Percentiles rank a stretch among this genome's conserved stretches.
These are phyloP conservation scores for Wickerhamomyces chaumierensis DNA, from an alignment of 805 yeast species.

Conservation along the genomic window DNA sequence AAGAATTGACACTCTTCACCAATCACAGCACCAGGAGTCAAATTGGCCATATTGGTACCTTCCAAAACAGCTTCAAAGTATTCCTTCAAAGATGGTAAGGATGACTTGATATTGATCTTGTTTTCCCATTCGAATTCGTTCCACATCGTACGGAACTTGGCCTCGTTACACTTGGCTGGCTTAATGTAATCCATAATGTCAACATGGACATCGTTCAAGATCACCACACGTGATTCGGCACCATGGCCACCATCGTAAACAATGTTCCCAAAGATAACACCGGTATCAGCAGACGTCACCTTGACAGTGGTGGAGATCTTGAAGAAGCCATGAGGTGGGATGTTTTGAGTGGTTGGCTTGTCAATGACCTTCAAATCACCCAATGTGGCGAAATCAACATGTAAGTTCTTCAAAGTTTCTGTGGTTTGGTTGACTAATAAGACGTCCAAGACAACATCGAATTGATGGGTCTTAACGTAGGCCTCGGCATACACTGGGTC, in stretches of 20 bases:
- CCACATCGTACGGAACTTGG: constrained; percentile 95
- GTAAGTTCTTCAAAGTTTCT: constrained; percentile 77
- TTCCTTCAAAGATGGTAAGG: constrained; percentile 52
- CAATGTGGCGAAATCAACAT: constrained; percentile 90
- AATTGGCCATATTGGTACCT: constrained; percentile 88
- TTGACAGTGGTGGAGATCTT: constrained; percentile 80
- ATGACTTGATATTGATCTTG: constrained; percentile 80
- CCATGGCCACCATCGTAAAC: constrained; percentile 95
- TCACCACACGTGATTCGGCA: constrained; percentile 79
- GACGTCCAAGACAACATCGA: constrained; percentile 90
- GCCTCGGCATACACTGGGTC: constrained; percentile 99
- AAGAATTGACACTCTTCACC: constrained; percentile 86
- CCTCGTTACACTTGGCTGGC: constrained; percentile 86
- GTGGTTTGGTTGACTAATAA: constrained; percentile 90
- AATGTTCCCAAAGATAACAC: constrained; percentile 94
- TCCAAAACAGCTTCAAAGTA: constrained; percentile 66
- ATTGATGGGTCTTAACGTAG: constrained; percentile 89
- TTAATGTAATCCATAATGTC: constrained; percentile 96
- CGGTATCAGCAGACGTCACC: constrained; percentile 96
- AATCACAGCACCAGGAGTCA: constrained; percentile 85
- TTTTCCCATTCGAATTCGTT: constrained; percentile 99
- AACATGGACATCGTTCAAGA: constrained; percentile 87
- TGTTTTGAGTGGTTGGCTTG: constrained; percentile 76
- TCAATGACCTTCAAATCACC: constrained; percentile 95
- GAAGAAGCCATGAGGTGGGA: constrained; percentile 97